These are phyloP conservation scores for Kodamaea kakaduensis DNA, from an alignment of 805 yeast genomes.

Conservation along the genomic window DNA sequence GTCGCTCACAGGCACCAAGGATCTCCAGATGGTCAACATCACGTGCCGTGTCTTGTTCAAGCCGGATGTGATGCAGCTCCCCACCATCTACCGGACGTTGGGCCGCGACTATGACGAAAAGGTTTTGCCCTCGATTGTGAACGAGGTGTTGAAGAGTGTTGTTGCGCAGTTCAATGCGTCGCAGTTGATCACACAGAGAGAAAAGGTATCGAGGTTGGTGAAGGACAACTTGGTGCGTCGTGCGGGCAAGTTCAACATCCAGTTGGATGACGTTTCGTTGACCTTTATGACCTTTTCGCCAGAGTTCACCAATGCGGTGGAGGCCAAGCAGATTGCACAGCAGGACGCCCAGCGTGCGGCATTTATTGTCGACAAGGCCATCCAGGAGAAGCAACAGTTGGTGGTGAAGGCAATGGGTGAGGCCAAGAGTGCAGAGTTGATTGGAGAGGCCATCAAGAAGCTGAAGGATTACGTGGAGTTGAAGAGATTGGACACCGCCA, in stretches of 20 bases:
- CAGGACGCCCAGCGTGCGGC: conserved; percentile 99
- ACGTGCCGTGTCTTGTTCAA: conserved; percentile 96
- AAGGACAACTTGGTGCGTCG: conserved; percentile 88
- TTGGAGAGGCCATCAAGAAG: conserved; percentile 98
- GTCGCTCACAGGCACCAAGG: conserved; percentile 95
- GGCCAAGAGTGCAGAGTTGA: conserved; percentile 94
- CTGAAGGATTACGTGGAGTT: conserved; percentile 93
- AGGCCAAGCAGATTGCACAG: conserved; percentile 98
- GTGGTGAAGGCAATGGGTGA: conserved; percentile 98
- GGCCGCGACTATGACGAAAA: conserved; percentile 96
- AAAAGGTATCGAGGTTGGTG: conserved; percentile 85
- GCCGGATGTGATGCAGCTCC: conserved; percentile 76
- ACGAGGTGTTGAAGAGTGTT: conserved; percentile 92
- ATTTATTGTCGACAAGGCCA: conserved; percentile 92
- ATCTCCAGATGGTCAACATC: conserved; percentile 97
- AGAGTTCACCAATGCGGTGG: conserved; percentile 95
- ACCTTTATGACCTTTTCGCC: conserved; percentile 97
- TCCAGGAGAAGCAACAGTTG: conserved; percentile 95
- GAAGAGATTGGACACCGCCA: conserved; percentile 94
- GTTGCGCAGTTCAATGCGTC: conserved; percentile 99
- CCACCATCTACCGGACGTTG: conserved; percentile 83
- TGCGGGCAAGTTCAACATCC: conserved; percentile 82
- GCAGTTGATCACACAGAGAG: conserved; percentile 98
- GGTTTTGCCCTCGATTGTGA: conserved; percentile 95
- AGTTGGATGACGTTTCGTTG: conserved; percentile 91